Conservation (phyloP, 495 filamentous ascomycete genomes). For the Aspergillus sparsus region DNA sequence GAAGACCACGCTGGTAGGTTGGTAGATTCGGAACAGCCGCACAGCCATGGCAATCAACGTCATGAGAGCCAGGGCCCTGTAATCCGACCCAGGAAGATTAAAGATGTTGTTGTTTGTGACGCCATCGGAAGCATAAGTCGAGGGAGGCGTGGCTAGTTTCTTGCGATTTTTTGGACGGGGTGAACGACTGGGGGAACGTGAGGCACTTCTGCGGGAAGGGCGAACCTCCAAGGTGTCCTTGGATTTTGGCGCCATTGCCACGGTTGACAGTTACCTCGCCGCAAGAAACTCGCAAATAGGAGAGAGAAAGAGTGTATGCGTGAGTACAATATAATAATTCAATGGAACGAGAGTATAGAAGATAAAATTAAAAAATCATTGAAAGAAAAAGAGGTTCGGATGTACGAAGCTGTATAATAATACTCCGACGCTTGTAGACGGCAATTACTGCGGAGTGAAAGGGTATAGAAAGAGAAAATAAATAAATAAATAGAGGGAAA, state of each 20-base stretch:
- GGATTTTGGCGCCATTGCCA: slow-evolving; percentile 39
- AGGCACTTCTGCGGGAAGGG: slow-evolving; percentile 36
- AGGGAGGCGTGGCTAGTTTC: slow-evolving; percentile 23
- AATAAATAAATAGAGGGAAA: slow-evolving; percentile 16
- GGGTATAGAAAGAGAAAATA: neutral
- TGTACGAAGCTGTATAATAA: slow-evolving; percentile 4
- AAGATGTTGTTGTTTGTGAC: slow-evolving; percentile 56
- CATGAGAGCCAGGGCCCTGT: slow-evolving; percentile 67
- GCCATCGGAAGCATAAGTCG: slow-evolving; percentile 54
- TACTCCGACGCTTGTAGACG: slow-evolving; percentile 20
- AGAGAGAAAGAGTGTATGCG: slow-evolving; percentile 10
- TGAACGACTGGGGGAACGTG: slow-evolving; percentile 45
- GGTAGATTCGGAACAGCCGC: slow-evolving; percentile 92
- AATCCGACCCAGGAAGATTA: slow-evolving; percentile 74
- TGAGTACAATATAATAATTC: slow-evolving; percentile 10
- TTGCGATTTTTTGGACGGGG: slow-evolving; percentile 47
- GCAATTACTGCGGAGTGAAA: slow-evolving; percentile 29
- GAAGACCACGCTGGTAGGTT: slow-evolving; percentile 95
- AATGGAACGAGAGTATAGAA: slow-evolving; percentile 17
- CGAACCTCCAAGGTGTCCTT: slow-evolving; percentile 44
- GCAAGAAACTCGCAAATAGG: slow-evolving; percentile 14
- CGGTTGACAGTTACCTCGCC: slow-evolving; percentile 1
- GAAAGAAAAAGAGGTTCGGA: slow-evolving; percentile 5
- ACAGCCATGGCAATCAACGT: slow-evolving; percentile 77
- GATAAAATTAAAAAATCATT: slow-evolving; percentile 16